Conservation (phyloP, 2,329 filamentous ascomycete species). For the Dactylonectria estremocensis region DNA sequence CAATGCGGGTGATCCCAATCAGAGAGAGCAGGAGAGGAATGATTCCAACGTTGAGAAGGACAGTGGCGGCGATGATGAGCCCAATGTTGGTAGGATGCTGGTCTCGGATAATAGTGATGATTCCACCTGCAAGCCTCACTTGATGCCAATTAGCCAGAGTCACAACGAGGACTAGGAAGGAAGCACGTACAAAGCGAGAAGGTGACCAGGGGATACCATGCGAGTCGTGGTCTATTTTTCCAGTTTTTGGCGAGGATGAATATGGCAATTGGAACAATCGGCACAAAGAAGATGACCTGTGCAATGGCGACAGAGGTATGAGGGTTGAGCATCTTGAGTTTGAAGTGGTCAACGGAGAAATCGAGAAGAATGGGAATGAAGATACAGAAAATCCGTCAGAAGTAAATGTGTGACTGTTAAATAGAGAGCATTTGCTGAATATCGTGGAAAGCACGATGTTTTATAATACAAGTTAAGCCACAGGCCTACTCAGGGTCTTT, state of each 20-base stretch:
- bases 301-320: slow-evolving; percentile 38
- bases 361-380: neutral
- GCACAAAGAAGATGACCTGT: slow-evolving; percentile 37
- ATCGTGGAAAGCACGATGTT: neutral
- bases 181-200: slow-evolving; percentile 18
- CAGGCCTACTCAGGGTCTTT: neutral
- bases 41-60: slow-evolving; percentile 50
- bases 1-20: slow-evolving; percentile 46
- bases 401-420: neutral
- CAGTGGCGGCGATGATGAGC: slow-evolving; percentile 44
- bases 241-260: slow-evolving; percentile 36
- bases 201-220: slow-evolving; percentile 36
- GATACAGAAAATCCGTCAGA: neutral
- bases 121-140: slow-evolving; percentile 50
- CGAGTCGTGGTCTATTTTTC: slow-evolving; percentile 31
- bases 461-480: neutral
- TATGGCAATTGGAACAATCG: slow-evolving; percentile 29
- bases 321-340: slow-evolving; percentile 9
- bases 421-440: neutral
- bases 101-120: slow-evolving; percentile 45
- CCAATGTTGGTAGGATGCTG: slow-evolving; percentile 38
- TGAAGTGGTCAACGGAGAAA: neutral
- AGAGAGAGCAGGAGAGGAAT: slow-evolving; percentile 47
- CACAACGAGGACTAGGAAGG: neutral
- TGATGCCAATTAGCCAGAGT: neutral